These are phyloP conservation scores for Vaucheria bursata DNA, from an alignment of 352 stramenopile species.

Conservation along the genomic window DNA sequence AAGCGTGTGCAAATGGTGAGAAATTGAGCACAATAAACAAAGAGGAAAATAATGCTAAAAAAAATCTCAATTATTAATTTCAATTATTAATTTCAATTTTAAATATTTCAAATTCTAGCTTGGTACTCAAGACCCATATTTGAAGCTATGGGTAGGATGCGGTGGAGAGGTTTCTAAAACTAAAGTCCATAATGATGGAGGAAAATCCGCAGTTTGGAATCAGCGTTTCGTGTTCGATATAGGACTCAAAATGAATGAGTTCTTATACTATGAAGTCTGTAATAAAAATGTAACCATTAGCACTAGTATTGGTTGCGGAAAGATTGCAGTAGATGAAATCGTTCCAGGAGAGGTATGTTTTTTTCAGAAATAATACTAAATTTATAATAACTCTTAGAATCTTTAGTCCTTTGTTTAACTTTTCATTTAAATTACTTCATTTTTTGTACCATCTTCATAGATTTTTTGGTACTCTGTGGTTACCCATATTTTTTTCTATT, in stretches of 20 bases:
- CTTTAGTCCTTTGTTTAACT: too few relatives aligned
- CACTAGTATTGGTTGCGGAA: slow-evolving; percentile 34
- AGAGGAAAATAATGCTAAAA: too few relatives aligned
- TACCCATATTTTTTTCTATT: too few relatives aligned
- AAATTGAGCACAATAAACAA: neutral
- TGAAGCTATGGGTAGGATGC: slow-evolving; percentile 21
- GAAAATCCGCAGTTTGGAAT: slow-evolving; percentile 18
- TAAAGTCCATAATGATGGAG: slow-evolving; percentile 21
- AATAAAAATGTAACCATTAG: slow-evolving; percentile 32
- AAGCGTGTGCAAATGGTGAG: slow-evolving; percentile 27
- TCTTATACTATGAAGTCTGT: slow-evolving; percentile 25
- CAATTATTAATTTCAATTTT: too few relatives aligned
- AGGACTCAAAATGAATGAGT: slow-evolving; percentile 10
- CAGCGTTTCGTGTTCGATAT: slow-evolving; percentile 29
- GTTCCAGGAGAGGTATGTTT: too few relatives aligned
- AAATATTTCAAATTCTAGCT: neutral
- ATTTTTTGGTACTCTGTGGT: neutral
- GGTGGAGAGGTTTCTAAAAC: slow-evolving; percentile 22
- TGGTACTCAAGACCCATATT: slow-evolving; percentile 33
- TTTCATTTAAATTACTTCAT: too few relatives aligned
- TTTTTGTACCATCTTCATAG: neutral
- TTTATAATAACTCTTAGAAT: too few relatives aligned
- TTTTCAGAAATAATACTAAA: too few relatives aligned
- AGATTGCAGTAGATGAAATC: slow-evolving; percentile 11
- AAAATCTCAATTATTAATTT: too few relatives aligned